Base-by-base conservation (phyloP, 305 asterid genomes). In the Fraxinus sp. region DNA sequence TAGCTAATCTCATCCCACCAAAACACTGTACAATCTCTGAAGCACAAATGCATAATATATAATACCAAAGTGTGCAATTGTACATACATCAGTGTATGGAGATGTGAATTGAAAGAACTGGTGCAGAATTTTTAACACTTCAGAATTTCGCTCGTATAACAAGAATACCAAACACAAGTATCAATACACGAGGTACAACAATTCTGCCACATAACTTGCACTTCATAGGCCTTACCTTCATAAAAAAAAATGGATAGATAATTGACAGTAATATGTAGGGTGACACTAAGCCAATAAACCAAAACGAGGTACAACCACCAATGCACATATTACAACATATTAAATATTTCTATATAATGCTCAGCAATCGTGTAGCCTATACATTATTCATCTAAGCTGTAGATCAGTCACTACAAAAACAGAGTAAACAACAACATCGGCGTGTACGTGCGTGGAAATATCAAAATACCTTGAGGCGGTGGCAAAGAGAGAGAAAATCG, bases 401-500 rank as follows among this genome's bases (percentile, higher is more conserved):
- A 68, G 75, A 11, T 68, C 78, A 78, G 24, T 32, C 14, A 24
- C 55, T 36, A 39, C 5, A 39, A 1, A 43, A 18, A 68, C 33
- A 35, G 32, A 66, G 36, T 0, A 5, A 22, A 30, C 66, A 32
- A 64, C 20, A 30, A 22, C 1, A 0, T 16, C 36, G 75, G 39
- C 1, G 20, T 28, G 36, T 28, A 30, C 3, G 24, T 6, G 70
- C 4, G 75, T 28, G 75, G 37, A 68, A 68, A 68, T 26, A 28
- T 68, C 20, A 68, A 13, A 10, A 26, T 84, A 95, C 98, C 97
- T 95, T 95, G 83, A 95, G 97, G 59, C 94, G 93, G 87, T 91
- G 98, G 86, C 97, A 93, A 20, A 95, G 98, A 18, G 98, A 84
- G 89, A 95, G 97, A 77, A 95, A 95, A 92, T 95, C 98, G 36